Evolutionary conservation across 2,329 filamentous ascomycete genomes (phyloP), one percentile per base, ranked within the genome.

Genomic region (Penicillium sp.): DNA sequence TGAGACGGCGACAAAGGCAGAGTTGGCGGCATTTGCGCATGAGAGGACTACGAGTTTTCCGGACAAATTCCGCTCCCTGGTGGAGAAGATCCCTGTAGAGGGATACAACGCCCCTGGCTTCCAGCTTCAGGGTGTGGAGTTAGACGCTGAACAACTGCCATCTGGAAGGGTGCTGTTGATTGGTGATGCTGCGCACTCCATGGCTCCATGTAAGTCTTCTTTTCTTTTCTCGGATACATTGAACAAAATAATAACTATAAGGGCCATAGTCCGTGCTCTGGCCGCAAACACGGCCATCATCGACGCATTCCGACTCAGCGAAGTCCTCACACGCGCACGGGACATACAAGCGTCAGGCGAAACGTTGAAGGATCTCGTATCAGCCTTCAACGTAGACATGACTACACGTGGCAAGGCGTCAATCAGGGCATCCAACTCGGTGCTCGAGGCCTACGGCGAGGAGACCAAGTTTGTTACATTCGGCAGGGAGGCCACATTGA

Each of bases 131-230:
- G 42, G 42, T 5, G 42, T 45, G 42, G 42, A 45, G 18, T 45
- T 45, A 20, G n/a, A 45, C 7, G 11, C 21, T 20, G 42, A 45
- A 16, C 42, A 45, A 20, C 16, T 45, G 16, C 42, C 42, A 7
- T 9, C 42, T 5, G 42, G 42, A 8, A 70, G 71, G 1, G 76
- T 74, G 0, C 73, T 78, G 0, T 60, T 84, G 1, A 71, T 81
- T 54, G 82, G 82, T 0, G 82, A 84, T 64, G 77, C 82, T 0
- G 71, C 82, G 3, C 82, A 84, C 64, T 74, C 79, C 0, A 84
- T 84, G 81, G 77, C 79, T 0, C 83, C 83, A 81, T 83, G 80
- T 83, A 75, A 66, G 79, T 70, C 14, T 42, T 5, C 4, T 16
- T 42, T 20, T 20, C 38, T n/a, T n/a, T n/a, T n/a, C n/a, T n/a